Evolutionary conservation across 768 basidiomycete genomes (phyloP).

Genomic region (Lentinus brumalis): DNA sequence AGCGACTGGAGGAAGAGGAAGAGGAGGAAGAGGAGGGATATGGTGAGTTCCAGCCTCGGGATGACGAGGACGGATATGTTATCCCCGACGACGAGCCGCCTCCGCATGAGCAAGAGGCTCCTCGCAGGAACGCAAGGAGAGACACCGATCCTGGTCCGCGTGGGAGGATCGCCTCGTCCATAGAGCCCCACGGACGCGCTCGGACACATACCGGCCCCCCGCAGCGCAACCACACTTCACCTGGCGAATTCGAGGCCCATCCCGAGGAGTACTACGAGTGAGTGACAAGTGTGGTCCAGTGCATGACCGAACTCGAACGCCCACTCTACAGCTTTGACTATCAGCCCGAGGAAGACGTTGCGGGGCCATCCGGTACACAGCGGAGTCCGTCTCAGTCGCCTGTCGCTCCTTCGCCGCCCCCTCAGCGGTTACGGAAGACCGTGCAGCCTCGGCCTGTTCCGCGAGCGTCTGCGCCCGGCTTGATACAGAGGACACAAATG

Average conservation of each 20-base stretch:
- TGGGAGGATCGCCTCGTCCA: too few relatives aligned
- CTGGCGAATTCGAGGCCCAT: not conserved
- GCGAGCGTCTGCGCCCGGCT: not conserved
- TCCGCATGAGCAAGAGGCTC: too few relatives aligned
- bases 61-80: not conserved
- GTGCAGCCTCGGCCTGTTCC: not conserved
- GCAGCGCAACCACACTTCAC: too few relatives aligned
- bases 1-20: not conserved
- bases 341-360: conserved; percentile 5
- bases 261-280: not conserved
- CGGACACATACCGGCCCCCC: too few relatives aligned
- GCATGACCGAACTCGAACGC: not conserved
- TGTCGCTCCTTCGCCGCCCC: not conserved
- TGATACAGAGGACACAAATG: not conserved
- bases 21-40: not conserved
- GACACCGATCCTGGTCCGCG: too few relatives aligned
- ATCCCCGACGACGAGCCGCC: not conserved
- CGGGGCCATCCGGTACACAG: conserved; percentile 21
- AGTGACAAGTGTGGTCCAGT: not conserved
- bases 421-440: not conserved
- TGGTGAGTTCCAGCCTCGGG: not conserved
- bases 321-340: not conserved
- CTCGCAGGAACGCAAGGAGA: too few relatives aligned
- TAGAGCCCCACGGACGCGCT: too few relatives aligned
- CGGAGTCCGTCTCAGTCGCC: conserved; percentile 8